These are phyloP conservation scores for Neofusicoccum kwambonambiense DNA, from an alignment of 2,329 filamentous ascomycete genomes.

Conservation along the genomic window DNA sequence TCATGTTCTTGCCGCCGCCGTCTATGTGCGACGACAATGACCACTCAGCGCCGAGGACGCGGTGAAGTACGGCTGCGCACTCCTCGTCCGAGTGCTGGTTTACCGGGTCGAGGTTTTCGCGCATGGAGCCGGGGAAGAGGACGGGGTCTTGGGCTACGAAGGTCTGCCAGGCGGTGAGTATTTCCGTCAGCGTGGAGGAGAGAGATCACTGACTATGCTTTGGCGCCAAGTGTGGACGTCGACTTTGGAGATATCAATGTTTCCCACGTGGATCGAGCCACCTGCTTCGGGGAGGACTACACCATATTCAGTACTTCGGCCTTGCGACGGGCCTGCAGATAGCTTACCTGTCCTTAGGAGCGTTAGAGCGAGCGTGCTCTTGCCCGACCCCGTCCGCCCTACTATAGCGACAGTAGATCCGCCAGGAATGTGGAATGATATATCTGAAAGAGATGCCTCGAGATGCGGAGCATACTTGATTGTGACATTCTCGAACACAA, in stretches of 20 bases:
- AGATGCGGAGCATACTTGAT: conserved; percentile 77
- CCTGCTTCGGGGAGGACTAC: conserved; percentile 21
- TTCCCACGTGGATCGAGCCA: conserved; percentile 60
- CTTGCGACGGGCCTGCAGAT: too few relatives aligned
- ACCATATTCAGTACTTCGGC: too few relatives aligned
- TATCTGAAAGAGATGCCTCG: conserved; percentile 66
- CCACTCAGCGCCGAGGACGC: conserved; percentile 56
- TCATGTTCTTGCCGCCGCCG: conserved; percentile 60
- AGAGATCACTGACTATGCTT: conserved; percentile 40
- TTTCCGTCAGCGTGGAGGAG: background rate
- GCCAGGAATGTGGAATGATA: conserved; percentile 73
- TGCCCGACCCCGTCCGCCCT: conserved; percentile 74
- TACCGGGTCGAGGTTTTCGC: conserved; percentile 62
- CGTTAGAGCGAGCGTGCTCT: conserved; percentile 70
- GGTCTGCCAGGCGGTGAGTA: conserved; percentile 35
- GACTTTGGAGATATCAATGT: conserved; percentile 59
- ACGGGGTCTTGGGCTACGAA: conserved; percentile 68
- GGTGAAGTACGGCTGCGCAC: conserved; percentile 53
- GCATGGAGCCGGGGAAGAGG: conserved; percentile 61
- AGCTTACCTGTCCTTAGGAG: conserved; percentile 51
- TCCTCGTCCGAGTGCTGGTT: conserved; percentile 56
- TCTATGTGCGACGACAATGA: conserved; percentile 57
- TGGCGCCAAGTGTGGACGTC: conserved; percentile 59
- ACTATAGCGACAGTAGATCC: conserved; percentile 78
- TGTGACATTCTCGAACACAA: conserved; percentile 74